Evolutionary conservation across 2,329 filamentous ascomycete species (phyloP), one percentile per base, ranked within the genome.

Genomic region (Monosporascus sp.): DNA sequence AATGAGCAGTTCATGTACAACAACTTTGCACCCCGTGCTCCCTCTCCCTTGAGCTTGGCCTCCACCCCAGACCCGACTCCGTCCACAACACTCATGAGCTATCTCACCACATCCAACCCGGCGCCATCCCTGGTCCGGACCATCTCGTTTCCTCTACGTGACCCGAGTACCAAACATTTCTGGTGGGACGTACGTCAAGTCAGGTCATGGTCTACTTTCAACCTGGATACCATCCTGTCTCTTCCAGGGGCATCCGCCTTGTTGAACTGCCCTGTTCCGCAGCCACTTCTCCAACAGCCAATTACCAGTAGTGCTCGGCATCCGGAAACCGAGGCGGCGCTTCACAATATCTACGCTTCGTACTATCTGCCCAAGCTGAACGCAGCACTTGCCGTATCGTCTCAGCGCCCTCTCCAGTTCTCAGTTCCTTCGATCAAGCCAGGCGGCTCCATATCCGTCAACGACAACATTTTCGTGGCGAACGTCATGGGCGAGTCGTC

Each of bases 161-260:
- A 84, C 68, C 85, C 79, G 65, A 81, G 79, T 71, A 87, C 81
- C 63, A 90, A 87, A 69, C 86, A 96, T 74, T 96, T 93, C 71
- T 97, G 93, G 93, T 97, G 90, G 89, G 93, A 97, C 65, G 81
- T 96, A 54, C 88, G 93, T 61, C 93, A 95, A 68, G 78, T 97
- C 60, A 85, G 89, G 57, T 81, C 85, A 57, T 97, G 93, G 93
- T 81, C 81, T 50, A 81, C 83, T 61, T 97, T 97, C 80, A 89
- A 83, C 59, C 75, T 89, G 11, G 70, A 78, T 51, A 84, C 86
- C 53, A 86, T 97, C 67, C 79, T 87, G 60, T 77, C 82, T 6
- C 83, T 96, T 46, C 88, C 87, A 1, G 85, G 85, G 35, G 85
- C 94, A 24, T 79, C 86, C 7, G 77, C 82, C 22, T 82, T 96